These are phyloP conservation scores for Protoeuglena noctilucae DNA, from an alignment of 139 green algal genomes.

Conservation along the genomic window DNA sequence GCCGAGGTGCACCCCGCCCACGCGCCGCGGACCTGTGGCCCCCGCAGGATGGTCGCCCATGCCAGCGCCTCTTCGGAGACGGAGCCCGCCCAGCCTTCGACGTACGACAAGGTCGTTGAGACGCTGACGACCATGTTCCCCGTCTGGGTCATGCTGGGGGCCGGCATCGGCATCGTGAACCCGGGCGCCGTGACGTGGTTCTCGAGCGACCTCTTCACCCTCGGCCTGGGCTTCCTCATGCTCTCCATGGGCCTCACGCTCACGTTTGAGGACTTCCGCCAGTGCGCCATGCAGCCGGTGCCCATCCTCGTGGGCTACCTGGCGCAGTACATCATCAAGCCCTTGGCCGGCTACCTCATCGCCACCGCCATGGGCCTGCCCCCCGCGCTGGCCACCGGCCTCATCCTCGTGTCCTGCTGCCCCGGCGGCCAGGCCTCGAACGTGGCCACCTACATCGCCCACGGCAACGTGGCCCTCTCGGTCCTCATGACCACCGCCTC, in stretches of 20 bases:
- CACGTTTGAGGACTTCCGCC: slow-evolving; percentile 60
- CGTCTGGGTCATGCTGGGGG: slow-evolving; percentile 43
- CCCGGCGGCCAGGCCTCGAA: slow-evolving; percentile 60
- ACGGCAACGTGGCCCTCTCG: slow-evolving; percentile 68
- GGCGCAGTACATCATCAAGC: slow-evolving; percentile 51
- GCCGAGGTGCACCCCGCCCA: too few relatives aligned
- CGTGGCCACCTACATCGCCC: slow-evolving; percentile 60
- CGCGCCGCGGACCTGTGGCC: too few relatives aligned
- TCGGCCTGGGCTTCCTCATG: slow-evolving; percentile 58
- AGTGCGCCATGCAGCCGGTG: slow-evolving; percentile 36
- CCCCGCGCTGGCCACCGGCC: slow-evolving; percentile 32
- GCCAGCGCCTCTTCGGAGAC: slow-evolving; percentile 4
- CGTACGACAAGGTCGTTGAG: slow-evolving; percentile 27
- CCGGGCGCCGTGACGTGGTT: slow-evolving; percentile 37
- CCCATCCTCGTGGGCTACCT: slow-evolving; percentile 51
- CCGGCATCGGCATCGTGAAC: slow-evolving; percentile 25
- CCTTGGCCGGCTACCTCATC: slow-evolving; percentile 38
- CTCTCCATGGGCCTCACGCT: slow-evolving; percentile 69
- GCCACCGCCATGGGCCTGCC: slow-evolving; percentile 28
- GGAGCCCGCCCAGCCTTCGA: background rate
- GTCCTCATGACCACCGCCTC: slow-evolving; percentile 68
- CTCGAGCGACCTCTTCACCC: slow-evolving; percentile 46
- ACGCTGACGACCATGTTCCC: slow-evolving; percentile 58
- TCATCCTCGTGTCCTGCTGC: slow-evolving; percentile 66
- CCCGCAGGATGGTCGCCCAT: too few relatives aligned